Conservation (phyloP, 2,329 filamentous ascomycete genomes). For the Colletotrichum godetiae region DNA sequence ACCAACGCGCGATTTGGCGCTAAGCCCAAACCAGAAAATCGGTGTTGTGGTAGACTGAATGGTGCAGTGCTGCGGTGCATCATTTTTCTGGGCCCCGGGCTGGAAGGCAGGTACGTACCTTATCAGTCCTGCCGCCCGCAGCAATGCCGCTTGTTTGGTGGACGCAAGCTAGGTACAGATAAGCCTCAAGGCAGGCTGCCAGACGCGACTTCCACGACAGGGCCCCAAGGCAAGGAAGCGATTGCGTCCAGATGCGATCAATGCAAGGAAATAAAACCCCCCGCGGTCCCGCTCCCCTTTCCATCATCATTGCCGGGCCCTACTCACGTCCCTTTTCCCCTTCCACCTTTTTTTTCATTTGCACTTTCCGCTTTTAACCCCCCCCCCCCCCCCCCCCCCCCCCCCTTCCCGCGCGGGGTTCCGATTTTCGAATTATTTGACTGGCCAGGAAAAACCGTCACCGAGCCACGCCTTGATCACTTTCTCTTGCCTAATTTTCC, state of each 20-base stretch:
- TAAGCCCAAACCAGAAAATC: conserved; percentile 40
- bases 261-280: conserved; percentile 28
- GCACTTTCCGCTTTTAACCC: not conserved
- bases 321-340: not conserved
- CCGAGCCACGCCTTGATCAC: not conserved
- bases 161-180: no score
- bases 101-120: conserved; percentile 20
- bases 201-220: no score
- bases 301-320: no score
- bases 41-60: conserved; percentile 15
- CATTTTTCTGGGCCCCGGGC: conserved; percentile 21
- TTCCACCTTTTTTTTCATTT: not conserved
- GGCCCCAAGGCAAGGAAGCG: no score
- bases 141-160: no score
- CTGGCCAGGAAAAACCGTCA: conserved; percentile 3
- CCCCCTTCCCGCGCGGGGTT: not conserved
- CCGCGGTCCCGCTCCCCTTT: not conserved
- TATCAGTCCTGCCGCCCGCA: not conserved
- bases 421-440: not conserved
- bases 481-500: not conserved
- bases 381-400: no score
- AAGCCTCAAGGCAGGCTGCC: no score
- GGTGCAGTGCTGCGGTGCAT: conserved; percentile 12
- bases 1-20: conserved; percentile 49
- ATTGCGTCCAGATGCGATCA: not conserved